Conservation (phyloP, 345 rosid genomes). For the Triadica sebifera region DNA sequence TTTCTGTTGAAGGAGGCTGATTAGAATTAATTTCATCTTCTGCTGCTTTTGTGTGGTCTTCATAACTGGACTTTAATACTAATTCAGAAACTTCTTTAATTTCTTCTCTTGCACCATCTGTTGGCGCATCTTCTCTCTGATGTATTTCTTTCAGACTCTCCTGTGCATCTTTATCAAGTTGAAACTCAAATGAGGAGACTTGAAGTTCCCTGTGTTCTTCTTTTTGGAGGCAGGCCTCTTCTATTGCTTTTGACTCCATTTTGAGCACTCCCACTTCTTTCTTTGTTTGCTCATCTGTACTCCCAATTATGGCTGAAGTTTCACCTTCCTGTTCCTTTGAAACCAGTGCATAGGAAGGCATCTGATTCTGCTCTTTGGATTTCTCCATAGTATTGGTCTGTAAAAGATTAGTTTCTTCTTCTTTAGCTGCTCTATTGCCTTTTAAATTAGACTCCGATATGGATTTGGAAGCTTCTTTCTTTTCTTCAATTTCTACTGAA, state of each 20-base stretch:
- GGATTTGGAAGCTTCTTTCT: conserved; percentile 13
- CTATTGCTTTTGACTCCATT: neutral
- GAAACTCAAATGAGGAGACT: conserved; percentile 7
- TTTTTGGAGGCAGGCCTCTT: conserved; percentile 21
- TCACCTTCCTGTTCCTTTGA: conserved; percentile 5
- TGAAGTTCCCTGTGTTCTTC: conserved; percentile 27
- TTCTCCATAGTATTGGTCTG: conserved; percentile 9
- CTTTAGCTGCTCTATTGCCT: neutral
- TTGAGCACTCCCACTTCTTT: conserved; percentile 1
- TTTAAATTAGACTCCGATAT: neutral
- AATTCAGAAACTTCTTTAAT: conserved; percentile 11
- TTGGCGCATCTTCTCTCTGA: neutral
- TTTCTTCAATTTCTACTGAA: conserved; percentile 10
- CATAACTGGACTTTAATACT: neutral
- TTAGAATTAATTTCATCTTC: conserved; percentile 16
- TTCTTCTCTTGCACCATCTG: conserved; percentile 3
- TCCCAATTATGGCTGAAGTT: conserved; percentile 15
- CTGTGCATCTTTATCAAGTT: neutral
- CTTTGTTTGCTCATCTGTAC: conserved; percentile 2
- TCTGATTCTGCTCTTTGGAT: neutral
- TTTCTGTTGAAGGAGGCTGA: conserved; percentile 29
- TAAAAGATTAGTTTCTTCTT: neutral
- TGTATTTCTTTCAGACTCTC: conserved; percentile 4
- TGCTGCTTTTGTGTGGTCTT: conserved; percentile 6
- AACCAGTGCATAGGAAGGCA: neutral